phyloP scores from a whole-genome alignment of 163 green algal species.

The Scenedesmus sp. region DNA sequence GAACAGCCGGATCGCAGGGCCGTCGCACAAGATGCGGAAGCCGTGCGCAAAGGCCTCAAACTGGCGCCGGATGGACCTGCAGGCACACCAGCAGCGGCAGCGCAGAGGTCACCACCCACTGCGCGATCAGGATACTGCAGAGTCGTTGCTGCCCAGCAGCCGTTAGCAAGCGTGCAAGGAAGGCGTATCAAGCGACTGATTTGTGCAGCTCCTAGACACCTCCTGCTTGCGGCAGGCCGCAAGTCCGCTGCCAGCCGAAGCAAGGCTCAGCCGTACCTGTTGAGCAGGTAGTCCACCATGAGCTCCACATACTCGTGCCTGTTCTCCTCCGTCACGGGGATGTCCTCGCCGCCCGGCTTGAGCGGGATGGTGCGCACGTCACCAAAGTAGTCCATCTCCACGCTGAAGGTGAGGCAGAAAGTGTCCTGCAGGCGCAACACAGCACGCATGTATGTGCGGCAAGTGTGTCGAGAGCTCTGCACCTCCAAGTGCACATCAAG shows the following conservation, averaged over 20 bases:
- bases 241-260: neutral
- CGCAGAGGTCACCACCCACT: neutral
- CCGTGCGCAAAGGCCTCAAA: constrained; percentile 92
- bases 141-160: no score
- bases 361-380: constrained; percentile 60
- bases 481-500: neutral
- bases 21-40: constrained; percentile 91
- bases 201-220: no score
- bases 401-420: constrained; percentile 88
- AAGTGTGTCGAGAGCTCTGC: neutral
- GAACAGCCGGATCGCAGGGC: constrained; percentile 90
- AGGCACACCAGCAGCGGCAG: neutral
- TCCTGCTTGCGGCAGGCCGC: neutral
- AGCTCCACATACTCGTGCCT: constrained; percentile 89
- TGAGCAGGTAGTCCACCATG: constrained; percentile 87
- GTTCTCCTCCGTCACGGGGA: constrained; percentile 91
- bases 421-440: constrained; percentile 74
- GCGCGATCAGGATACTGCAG: no score
- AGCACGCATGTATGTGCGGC: neutral
- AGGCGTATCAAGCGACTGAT: neutral
- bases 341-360: constrained; percentile 75
- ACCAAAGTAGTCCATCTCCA: constrained; percentile 73
- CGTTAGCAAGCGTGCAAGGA: neutral
- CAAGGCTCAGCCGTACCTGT: constrained; percentile 44
- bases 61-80: constrained; percentile 68